Evolutionary conservation across 208 protist genomes (phyloP), one percentile per base, ranked within the genome.

Genomic region (Tritrichomonas musculus): DNA sequence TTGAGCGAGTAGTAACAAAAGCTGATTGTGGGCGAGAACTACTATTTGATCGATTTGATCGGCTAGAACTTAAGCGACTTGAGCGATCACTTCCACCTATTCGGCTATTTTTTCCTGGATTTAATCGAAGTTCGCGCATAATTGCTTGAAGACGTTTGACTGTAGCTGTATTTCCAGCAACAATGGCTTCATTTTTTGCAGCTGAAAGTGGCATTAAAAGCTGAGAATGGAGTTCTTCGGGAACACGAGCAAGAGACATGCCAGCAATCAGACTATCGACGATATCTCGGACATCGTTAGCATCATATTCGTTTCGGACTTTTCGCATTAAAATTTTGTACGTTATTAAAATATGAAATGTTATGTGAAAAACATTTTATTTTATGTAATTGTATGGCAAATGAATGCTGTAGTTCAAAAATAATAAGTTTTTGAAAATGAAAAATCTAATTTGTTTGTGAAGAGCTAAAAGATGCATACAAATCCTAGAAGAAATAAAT

Each of bases 141-240:
- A 88, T 9, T 22, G 25, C 13, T 57, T 88, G 77, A 88, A 88
- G 53, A 57, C 77, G 20, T 50, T 88, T 88, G 8, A 88, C 77
- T 57, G 25, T 13, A 8, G 77, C 13, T 39, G 77, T 20, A 57
- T 88, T 88, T 39, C 77, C 77, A 39, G 77, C 47, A 39, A 88
- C 77, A 88, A 88, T 88, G 11, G 77, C 77, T 57, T 88, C 77
- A 57, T 88, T 88, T 88, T 88, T 88, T 11, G 41, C 47, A 39
- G 77, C 77, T 20, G 77, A 88, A 14, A 88, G n/a, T 22, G 77
- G 77, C 47, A 88, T 88, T 5, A 88, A 47, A 27, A 88, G 30
- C 30, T 88, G 41, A 17, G 77, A 22, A 50, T 88, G 77, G 30
- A 53, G 47, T 57, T 88, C 77, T 3, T n/a, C 77, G 0, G 47